phyloP scores from a whole-genome alignment of 768 basidiomycete genomes.

The Phanerochaete sordida region DNA sequence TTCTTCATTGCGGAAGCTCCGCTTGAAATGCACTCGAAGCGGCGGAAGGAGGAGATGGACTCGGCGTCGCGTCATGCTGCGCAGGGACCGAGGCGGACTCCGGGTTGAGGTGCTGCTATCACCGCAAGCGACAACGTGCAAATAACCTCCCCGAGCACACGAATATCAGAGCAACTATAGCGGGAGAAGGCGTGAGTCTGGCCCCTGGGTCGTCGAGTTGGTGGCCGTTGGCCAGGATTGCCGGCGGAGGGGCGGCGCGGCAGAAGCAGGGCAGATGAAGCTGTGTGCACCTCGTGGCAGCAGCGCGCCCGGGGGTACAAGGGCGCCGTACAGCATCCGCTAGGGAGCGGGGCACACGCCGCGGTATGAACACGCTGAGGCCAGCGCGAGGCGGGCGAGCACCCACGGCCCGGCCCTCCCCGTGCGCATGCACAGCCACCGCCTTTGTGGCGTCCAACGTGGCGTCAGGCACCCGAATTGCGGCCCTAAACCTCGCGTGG shows the following conservation, averaged over 20 bases:
- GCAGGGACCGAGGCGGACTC: not conserved
- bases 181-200: too few relatives aligned
- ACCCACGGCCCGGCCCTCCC: too few relatives aligned
- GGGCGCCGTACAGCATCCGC: too few relatives aligned
- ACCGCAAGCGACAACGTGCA: not conserved
- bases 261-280: too few relatives aligned
- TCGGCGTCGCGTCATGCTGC: not conserved
- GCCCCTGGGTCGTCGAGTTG: too few relatives aligned
- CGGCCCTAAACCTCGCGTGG: conserved; percentile 1
- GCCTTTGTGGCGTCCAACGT: conserved; percentile 1
- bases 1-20: not conserved
- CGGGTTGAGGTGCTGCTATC: not conserved
- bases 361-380: too few relatives aligned
- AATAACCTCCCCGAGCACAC: not conserved
- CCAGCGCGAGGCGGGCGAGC: too few relatives aligned
- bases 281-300: too few relatives aligned
- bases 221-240: too few relatives aligned
- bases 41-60: not conserved
- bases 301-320: too few relatives aligned
- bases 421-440: conserved; percentile 1
- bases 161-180: not conserved
- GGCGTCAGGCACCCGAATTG: not conserved
- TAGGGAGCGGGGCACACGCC: too few relatives aligned
- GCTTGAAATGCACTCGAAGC: not conserved
- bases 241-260: too few relatives aligned